Evolutionary conservation across 768 basidiomycete species (phyloP), one percentile per base, ranked within the genome.

Genomic region (Xerocomellus chrysenteron): DNA sequence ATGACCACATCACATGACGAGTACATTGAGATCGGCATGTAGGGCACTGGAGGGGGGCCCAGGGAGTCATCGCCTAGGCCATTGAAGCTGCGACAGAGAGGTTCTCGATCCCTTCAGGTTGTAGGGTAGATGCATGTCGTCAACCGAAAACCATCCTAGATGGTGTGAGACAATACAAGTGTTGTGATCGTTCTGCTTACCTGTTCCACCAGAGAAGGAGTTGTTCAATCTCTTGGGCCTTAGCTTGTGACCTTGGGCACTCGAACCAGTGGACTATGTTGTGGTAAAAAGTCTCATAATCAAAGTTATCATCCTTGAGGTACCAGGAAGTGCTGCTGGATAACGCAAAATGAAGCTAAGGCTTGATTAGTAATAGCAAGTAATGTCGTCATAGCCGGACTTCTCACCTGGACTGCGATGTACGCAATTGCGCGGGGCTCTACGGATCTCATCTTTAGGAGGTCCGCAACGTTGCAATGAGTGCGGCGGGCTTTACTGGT

Each of bases 351-450:
- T 49, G 47, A 19, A 66, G 47, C 65, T 66, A 50, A 26, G 28
- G 11, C n/a, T 33, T 35, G 33, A 30, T 26, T n/a, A 19, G 33
- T 11, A 36, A 30, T 37, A 36, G 13, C 14, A 36, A 14, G 12
- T 36, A 30, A 9, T 13, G 14, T 36, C 14, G 14, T 47, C 8
- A 7, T 24, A 39, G 52, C 13, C 14, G 17, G 48, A 16, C 56
- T 42, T 21, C 55, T 42, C 48, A 70, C 69, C 49, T 70, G 67
- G 4, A 68, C 63, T 16, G 68, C 60, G 2, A 56, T 54, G 41
- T 70, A 70, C 16, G 69, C 63, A 32, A 70, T 63, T 1, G 49
- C 56, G 17, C 63, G 48, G 2, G 67, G 68, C 3, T 65, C 52
- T 16, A 67, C 58, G 2, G 51, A 24, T 7, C 21, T 47, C 59